Conservation (phyloP, 192 early-diverging fungal genomes). For the Coemansia sp. region DNA sequence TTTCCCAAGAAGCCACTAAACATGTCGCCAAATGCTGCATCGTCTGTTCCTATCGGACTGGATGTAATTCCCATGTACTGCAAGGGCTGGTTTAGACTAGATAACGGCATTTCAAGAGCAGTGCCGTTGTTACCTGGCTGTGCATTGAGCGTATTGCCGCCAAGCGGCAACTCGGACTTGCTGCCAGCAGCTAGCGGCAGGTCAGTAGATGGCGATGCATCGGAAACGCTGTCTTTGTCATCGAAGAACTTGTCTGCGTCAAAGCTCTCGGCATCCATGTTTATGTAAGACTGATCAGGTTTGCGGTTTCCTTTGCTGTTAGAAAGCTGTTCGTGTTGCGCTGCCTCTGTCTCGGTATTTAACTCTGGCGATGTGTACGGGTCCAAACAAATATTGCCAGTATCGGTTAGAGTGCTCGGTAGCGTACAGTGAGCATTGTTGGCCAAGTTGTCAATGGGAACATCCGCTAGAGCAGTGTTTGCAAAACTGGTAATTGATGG, state of each 20-base stretch:
- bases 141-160: background rate
- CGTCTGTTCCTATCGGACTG: background rate
- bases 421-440: too few species aligned
- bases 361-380: background rate
- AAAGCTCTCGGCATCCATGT: slow-evolving; percentile 20
- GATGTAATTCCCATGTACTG: background rate
- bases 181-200: slow-evolving; percentile 1
- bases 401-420: background rate
- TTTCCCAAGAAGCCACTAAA: slow-evolving; percentile 16
- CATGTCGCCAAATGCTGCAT: slow-evolving; percentile 22
- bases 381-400: background rate
- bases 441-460: background rate
- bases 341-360: background rate
- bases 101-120: background rate
- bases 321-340: background rate
- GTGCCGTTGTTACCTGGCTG: background rate
- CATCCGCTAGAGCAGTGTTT: background rate
- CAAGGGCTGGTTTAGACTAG: background rate
- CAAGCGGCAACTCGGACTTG: slow-evolving; percentile 6
- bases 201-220: background rate
- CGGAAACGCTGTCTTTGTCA: slow-evolving; percentile 6
- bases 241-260: slow-evolving; percentile 42
- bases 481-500: slow-evolving; percentile 23
- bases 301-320: background rate
- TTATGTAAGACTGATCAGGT: background rate